phyloP scores from a whole-genome alignment of 2,329 filamentous ascomycete genomes.

The Beauveria varroae region DNA sequence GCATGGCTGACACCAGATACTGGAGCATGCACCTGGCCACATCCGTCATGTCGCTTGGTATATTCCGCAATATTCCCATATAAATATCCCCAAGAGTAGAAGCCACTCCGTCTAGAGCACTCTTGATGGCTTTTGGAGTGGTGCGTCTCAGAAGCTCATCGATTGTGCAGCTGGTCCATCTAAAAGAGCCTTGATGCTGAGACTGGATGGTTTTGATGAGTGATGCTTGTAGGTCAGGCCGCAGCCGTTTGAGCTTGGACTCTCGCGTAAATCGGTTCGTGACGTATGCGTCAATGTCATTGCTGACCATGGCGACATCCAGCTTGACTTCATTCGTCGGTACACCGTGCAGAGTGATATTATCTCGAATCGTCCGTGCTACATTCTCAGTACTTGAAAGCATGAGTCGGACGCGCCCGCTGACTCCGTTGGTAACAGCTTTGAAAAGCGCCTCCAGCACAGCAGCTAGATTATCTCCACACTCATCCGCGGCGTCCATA shows the following conservation, averaged over 20 bases:
- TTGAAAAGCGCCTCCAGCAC: background rate
- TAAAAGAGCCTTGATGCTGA: slow-evolving; percentile 7
- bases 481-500: background rate
- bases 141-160: background rate
- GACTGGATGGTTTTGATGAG: background rate
- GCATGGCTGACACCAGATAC: slow-evolving; percentile 5
- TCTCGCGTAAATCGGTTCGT: background rate
- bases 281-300: slow-evolving; percentile 4
- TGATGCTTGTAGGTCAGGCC: background rate
- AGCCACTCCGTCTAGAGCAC: slow-evolving; percentile 1
- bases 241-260: background rate
- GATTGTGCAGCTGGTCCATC: slow-evolving; percentile 8
- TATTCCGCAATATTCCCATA: background rate
- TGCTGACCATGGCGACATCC: background rate
- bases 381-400: background rate
- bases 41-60: background rate
- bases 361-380: background rate
- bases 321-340: background rate
- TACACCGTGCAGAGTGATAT: background rate
- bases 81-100: slow-evolving; percentile 5
- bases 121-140: slow-evolving; percentile 6
- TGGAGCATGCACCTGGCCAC: slow-evolving; percentile 3
- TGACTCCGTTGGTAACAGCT: background rate
- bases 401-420: background rate
- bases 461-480: background rate